Conservation (phyloP, 1,139 yeast species). For the Geotrichum carabidarum region DNA sequence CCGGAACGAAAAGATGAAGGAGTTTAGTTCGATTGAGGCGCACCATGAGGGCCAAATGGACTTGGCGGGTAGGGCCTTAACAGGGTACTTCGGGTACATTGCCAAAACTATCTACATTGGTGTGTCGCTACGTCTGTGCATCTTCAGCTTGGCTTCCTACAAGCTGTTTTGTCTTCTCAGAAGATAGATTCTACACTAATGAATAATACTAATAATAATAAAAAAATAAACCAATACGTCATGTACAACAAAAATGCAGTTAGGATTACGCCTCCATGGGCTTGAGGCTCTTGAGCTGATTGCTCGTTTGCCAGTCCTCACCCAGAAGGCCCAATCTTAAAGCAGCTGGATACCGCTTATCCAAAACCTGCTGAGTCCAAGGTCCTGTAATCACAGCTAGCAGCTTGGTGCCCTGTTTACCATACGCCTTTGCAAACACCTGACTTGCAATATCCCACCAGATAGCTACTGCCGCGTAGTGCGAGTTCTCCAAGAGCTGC, state of each 20-base stretch:
- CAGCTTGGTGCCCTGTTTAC: conserved; percentile 65
- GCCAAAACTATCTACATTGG: conserved; percentile 15
- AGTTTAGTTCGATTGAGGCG: neutral
- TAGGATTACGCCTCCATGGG: conserved; percentile 20
- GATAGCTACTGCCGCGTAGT: conserved; percentile 64
- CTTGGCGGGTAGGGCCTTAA: conserved; percentile 17
- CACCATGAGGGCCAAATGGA: conserved; percentile 20
- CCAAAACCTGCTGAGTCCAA: conserved; percentile 51
- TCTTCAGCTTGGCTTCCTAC: neutral
- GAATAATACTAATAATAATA: neutral
- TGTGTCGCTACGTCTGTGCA: conserved; percentile 7
- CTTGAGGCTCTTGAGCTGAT: conserved; percentile 37
- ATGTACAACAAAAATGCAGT: neutral
- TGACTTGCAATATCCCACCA: conserved; percentile 91
- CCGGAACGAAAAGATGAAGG: conserved; percentile 7
- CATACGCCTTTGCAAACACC: conserved; percentile 53
- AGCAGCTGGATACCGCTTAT: conserved; percentile 63
- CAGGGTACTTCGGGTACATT: conserved; percentile 17
- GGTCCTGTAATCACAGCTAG: conserved; percentile 43
- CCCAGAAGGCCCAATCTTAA: conserved; percentile 68
- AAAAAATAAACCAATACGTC: neutral
- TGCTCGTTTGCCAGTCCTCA: conserved; percentile 61
- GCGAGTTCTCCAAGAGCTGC: conserved; percentile 52
- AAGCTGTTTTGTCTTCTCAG: neutral
- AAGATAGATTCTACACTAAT: neutral